A percentile compares a stretch with the other conserved stretches of the same genome.
These are phyloP conservation scores for Paraphaeosphaeria sporulosa DNA, from an alignment of 2,329 filamentous ascomycete species.

Conservation along the genomic window DNA sequence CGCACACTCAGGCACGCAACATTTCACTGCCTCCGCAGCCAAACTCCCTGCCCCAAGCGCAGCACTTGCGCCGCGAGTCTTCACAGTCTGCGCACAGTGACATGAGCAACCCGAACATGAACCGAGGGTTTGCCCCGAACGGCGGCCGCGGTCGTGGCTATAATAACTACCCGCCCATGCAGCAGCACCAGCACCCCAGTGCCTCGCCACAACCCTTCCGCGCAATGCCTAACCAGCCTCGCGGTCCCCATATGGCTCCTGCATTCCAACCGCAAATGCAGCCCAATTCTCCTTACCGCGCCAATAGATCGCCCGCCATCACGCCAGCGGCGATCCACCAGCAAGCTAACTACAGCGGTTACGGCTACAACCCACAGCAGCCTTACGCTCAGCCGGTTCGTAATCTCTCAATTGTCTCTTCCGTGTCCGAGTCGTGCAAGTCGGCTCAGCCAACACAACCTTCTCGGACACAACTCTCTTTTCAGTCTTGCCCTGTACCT, in stretches of 20 bases:
- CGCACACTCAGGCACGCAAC: slow-evolving; percentile 68
- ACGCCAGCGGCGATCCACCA: slow-evolving; percentile 72
- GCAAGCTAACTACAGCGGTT: slow-evolving; percentile 64
- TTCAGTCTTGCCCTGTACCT: slow-evolving; percentile 19
- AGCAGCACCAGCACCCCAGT: slow-evolving; percentile 18
- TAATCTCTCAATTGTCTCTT: slow-evolving; percentile 55
- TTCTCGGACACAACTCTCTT: slow-evolving; percentile 23
- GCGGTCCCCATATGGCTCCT: slow-evolving; percentile 60
- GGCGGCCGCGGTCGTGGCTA: slow-evolving; percentile 60
- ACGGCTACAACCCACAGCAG: slow-evolving; percentile 62
- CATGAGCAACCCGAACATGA: slow-evolving; percentile 66
- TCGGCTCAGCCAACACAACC: slow-evolving; percentile 23
- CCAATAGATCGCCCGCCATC: slow-evolving; percentile 63
- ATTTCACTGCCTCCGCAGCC: slow-evolving; percentile 63
- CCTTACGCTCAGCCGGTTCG: slow-evolving; percentile 69
- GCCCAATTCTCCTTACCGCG: slow-evolving; percentile 67
- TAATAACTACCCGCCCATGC: slow-evolving; percentile 56
- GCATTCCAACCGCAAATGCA: slow-evolving; percentile 63
- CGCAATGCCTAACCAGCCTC: slow-evolving; percentile 58
- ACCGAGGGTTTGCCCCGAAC: slow-evolving; percentile 49
- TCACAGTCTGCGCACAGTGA: slow-evolving; percentile 83
- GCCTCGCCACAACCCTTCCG: slow-evolving; percentile 63
- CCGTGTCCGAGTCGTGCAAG: slow-evolving; percentile 30
- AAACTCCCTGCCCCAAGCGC: slow-evolving; percentile 64
- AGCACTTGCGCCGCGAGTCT: slow-evolving; percentile 85